Percentiles rank a stretch among this genome's conserved stretches.
These are phyloP conservation scores for Lyophyllum semitale DNA, from an alignment of 768 basidiomycete genomes.

Conservation along the genomic window DNA sequence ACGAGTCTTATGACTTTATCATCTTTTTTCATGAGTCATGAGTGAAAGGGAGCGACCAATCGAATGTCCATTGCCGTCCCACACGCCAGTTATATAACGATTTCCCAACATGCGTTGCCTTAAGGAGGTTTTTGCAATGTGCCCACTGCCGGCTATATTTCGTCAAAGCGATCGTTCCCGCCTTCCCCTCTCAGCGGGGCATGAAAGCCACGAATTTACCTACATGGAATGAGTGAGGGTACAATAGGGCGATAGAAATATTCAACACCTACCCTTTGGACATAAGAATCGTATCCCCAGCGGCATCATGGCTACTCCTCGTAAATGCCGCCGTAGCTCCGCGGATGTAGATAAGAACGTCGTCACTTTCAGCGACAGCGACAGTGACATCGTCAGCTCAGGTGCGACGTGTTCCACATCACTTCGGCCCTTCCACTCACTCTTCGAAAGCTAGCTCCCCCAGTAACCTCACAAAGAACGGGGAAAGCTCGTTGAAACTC, in stretches of 20 bases:
- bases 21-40: too few relatives aligned
- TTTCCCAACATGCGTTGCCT: too few relatives aligned
- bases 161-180: too few relatives aligned
- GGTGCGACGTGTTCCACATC: slow-evolving; percentile 66
- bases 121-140: too few relatives aligned
- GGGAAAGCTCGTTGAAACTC: slow-evolving; percentile 42
- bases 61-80: too few relatives aligned
- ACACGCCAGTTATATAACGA: too few relatives aligned
- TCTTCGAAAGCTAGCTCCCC: slow-evolving; percentile 62
- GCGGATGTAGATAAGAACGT: slow-evolving; percentile 58
- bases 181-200: too few relatives aligned
- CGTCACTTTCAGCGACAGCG: slow-evolving; percentile 71
- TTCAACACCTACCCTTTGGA: not conserved
- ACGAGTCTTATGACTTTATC: too few relatives aligned
- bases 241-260: not conserved
- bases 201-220: too few relatives aligned
- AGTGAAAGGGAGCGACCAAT: too few relatives aligned
- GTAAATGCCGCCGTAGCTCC: not conserved
- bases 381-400: slow-evolving; percentile 55
- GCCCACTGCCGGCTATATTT: too few relatives aligned
- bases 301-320: not conserved
- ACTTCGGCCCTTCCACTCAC: slow-evolving; percentile 60
- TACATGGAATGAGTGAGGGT: not conserved
- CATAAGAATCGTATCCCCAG: not conserved
- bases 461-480: slow-evolving; percentile 44